These are phyloP conservation scores for Aspergillus sclerotioniger DNA, from an alignment of 495 filamentous ascomycete species.

Conservation along the genomic window DNA sequence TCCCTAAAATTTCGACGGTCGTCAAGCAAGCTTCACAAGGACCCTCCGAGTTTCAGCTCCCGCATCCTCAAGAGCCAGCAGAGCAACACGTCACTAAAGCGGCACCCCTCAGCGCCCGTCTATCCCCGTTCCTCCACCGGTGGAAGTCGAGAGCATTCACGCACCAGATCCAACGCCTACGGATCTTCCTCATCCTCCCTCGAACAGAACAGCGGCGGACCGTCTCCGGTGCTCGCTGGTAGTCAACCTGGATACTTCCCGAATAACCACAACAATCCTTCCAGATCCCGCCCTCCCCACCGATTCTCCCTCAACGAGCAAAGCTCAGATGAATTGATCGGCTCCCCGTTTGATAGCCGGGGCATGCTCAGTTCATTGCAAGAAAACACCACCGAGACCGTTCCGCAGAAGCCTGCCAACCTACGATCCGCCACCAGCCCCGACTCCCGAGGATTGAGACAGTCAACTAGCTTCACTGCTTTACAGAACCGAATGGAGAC, in stretches of 20 bases:
- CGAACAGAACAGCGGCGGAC: conserved; percentile 45
- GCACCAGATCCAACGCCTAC: conserved; percentile 52
- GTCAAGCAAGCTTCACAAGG: conserved; percentile 51
- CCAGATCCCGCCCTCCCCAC: conserved; percentile 35
- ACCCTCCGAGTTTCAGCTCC: conserved; percentile 43
- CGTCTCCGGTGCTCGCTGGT: conserved; percentile 45
- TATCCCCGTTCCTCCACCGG: conserved; percentile 44
- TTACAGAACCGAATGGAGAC: conserved; percentile 59
- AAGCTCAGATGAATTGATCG: conserved; percentile 69
- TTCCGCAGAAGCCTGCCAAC: conserved; percentile 44
- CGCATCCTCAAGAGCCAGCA: conserved; percentile 46
- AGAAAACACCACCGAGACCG: conserved; percentile 56
- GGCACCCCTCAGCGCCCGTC: conserved; percentile 68
- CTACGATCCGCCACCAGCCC: conserved; percentile 58
- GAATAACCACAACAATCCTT: conserved; percentile 11
- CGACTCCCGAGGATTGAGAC: conserved; percentile 62
- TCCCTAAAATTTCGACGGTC: conserved; percentile 47
- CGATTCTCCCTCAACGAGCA: conserved; percentile 58
- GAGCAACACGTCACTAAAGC: conserved; percentile 54
- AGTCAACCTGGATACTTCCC: conserved; percentile 40
- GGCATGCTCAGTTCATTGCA: conserved; percentile 64
- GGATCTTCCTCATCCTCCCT: conserved; percentile 54
- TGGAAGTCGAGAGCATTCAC: conserved; percentile 46
- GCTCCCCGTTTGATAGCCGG: conserved; percentile 65
- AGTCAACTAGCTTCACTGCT: conserved; percentile 77